Evolutionary conservation across 2,329 filamentous ascomycete species (phyloP), one percentile per base, ranked within the genome.

Genomic region (Fusarium mangiferae): DNA sequence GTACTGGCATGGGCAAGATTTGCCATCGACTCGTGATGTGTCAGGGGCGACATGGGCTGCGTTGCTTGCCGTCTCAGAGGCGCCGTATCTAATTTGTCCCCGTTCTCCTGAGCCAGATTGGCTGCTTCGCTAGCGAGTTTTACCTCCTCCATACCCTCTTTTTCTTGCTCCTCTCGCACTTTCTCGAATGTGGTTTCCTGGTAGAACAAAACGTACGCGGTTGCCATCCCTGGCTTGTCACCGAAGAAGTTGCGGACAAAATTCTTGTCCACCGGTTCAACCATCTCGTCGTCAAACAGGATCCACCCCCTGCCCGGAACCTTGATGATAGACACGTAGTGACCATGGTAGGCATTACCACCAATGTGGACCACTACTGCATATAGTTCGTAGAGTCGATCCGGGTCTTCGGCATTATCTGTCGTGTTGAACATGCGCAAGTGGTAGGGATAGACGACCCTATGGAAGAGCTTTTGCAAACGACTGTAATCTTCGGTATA

Each of bases 211-310:
- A 99, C 95, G 79, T 99, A 99, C 36, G 96, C 96, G 78, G 95
- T 98, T 15, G 96, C 96, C 82, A 97, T 90, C 7, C 94, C 95
- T 1, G 93, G 92, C 79, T 93, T 94, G 80, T 98, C 96, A 22
- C 96, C 96, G 78, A 99, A 99, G 84, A 99, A 99, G 81, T 98
- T 98, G 74, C 93, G 90, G 42, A 99, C 96, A 79, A 97, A 99
- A 80, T 93, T 92, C 83, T 98, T 98, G 82, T 98, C 95, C 10
- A 99, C 96, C 0, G 96, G 96, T 81, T 99, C 96, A 9, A 99
- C 96, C 90, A 98, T 95, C 84, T 99, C 96, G 78, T 99, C 96
- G 77, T 99, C 96, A 77, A 99, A 99, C 11, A 99, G 85, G 46
- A 99, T 85, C 96, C 96, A 99, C 35, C 96, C 96, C 60, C 94